phyloP scores from a whole-genome alignment of 2,329 filamentous ascomycete species.

The Phaeosphaeria sp. region DNA sequence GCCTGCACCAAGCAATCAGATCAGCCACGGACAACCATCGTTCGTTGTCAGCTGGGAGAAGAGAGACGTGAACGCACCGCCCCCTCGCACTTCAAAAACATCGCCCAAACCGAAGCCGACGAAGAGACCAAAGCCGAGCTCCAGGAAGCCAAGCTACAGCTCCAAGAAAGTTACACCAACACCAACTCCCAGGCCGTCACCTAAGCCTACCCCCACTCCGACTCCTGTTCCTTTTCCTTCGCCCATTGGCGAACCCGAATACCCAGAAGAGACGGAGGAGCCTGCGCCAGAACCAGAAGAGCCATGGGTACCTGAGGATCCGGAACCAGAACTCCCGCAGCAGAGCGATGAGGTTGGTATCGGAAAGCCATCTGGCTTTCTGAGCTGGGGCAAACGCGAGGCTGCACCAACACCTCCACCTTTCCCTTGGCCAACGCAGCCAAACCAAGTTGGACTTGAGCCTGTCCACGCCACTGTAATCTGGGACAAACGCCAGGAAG shows the following conservation, averaged over 20 bases:
- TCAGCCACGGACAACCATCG: constrained; percentile 7
- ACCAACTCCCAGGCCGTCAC: constrained; percentile 1
- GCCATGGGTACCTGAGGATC: neutral
- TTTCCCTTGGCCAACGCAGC: constrained; percentile 10
- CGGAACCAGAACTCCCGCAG: constrained; percentile 1
- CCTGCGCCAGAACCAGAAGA: constrained; percentile 8
- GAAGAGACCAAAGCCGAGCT: constrained; percentile 9
- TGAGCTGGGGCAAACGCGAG: constrained; percentile 17
- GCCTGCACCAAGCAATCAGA: constrained; percentile 13
- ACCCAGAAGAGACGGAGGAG: neutral
- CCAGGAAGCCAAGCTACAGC: constrained; percentile 8
- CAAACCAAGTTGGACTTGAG: constrained; percentile 16
- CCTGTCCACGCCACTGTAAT: constrained; percentile 15
- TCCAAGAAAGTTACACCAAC: constrained; percentile 1
- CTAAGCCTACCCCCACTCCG: constrained; percentile 4
- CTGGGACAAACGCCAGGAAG: constrained; percentile 23
- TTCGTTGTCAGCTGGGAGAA: constrained; percentile 13
- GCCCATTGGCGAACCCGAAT: neutral
- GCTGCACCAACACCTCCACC: constrained; percentile 7
- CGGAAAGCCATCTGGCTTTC: constrained; percentile 12
- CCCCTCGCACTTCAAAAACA: constrained; percentile 1
- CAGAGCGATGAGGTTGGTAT: constrained; percentile 16
- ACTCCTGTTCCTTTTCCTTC: constrained; percentile 7
- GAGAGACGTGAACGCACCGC: constrained; percentile 1
- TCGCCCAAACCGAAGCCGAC: constrained; percentile 3